phyloP scores from a whole-genome alignment of 352 stramenopile genomes.

The Phytopythium chamaehyphon region DNA sequence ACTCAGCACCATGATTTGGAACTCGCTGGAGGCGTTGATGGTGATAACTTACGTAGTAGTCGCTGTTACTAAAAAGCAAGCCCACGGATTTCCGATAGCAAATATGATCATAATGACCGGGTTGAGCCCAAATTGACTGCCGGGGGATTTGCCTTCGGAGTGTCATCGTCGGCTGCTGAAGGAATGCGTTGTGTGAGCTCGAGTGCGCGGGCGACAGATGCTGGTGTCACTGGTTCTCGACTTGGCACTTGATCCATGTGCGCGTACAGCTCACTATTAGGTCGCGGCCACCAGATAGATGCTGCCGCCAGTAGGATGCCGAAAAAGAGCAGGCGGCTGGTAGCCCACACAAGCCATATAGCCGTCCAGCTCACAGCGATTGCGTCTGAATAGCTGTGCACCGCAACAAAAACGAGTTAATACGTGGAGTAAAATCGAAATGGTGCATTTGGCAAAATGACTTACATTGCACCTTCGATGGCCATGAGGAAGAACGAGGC shows the following conservation, averaged over 20 bases:
- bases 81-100: not conserved
- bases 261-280: constrained; percentile 62
- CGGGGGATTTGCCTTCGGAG: not conserved
- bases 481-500: constrained; percentile 74
- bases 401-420: not conserved
- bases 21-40: too few relatives aligned
- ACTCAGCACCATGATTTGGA: too few relatives aligned
- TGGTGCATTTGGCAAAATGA: too few relatives aligned
- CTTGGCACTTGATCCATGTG: constrained; percentile 79
- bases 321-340: constrained; percentile 70
- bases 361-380: constrained; percentile 64
- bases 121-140: not conserved
- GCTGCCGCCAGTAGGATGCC: constrained; percentile 55
- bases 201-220: constrained; percentile 40
- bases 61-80: not conserved
- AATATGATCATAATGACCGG: not conserved
- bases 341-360: constrained; percentile 78
- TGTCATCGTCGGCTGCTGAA: constrained; percentile 47
- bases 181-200: constrained; percentile 56
- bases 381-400: constrained; percentile 58
- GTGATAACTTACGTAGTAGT: too few relatives aligned
- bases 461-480: constrained; percentile 76
- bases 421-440: too few relatives aligned
- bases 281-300: constrained; percentile 69
- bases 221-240: constrained; percentile 48